phyloP scores from a whole-genome alignment of 352 stramenopile genomes.

The Globisporangium okanoganense region DNA sequence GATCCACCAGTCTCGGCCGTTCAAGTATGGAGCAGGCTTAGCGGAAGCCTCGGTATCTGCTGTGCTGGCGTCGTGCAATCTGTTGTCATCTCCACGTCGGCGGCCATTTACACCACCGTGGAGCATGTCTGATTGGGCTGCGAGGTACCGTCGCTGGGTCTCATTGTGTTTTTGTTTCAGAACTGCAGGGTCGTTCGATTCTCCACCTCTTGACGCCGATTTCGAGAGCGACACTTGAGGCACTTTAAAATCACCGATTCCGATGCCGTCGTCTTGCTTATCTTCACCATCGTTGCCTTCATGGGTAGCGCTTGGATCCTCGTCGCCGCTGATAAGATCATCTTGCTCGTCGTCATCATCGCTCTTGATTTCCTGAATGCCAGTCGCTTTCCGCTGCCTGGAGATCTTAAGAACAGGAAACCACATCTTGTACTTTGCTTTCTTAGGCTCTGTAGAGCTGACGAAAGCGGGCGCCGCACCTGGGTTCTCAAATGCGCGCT shows the following conservation, averaged over 20 bases:
- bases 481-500: conserved; percentile 46
- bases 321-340: conserved; percentile 1
- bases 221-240: conserved; percentile 21
- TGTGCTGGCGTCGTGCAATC: conserved; percentile 5
- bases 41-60: conserved; percentile 9
- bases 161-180: conserved; percentile 39
- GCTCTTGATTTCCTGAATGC: conserved; percentile 6
- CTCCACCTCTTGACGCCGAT: conserved; percentile 3
- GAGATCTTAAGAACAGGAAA: conserved; percentile 3
- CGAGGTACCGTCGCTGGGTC: conserved; percentile 49
- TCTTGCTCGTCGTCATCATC: conserved; percentile 7
- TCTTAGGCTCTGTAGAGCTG: not conserved
- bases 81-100: not conserved
- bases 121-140: conserved; percentile 42
- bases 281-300: conserved; percentile 11
- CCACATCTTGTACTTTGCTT: not conserved
- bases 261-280: conserved; percentile 47
- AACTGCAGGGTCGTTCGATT: conserved; percentile 40
- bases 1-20: conserved; percentile 76
- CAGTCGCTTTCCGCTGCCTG: conserved; percentile 7
- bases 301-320: conserved; percentile 1
- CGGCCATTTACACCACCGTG: not conserved
- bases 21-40: conserved; percentile 39
- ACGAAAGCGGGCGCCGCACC: conserved; percentile 3
- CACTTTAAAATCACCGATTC: conserved; percentile 45